Evolutionary conservation across 2,329 filamentous ascomycete species (phyloP).

Genomic region (Daldinia sp.): DNA sequence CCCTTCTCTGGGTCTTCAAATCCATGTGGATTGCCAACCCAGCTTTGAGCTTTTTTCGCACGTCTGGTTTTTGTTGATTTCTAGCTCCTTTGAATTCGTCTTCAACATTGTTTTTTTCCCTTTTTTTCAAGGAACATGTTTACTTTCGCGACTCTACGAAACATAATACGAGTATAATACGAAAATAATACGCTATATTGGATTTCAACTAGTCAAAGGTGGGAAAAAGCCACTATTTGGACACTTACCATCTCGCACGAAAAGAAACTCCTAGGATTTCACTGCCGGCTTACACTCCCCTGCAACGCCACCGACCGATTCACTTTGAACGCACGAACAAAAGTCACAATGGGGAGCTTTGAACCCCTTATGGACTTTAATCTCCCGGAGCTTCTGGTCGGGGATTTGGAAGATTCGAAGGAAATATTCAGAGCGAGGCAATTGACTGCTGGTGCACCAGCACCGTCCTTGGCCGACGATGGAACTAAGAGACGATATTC

Average conservation of each 20-base stretch:
- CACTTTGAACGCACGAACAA: constrained; percentile 25
- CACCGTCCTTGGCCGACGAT: constrained; percentile 47
- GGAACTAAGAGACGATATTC: constrained; percentile 41
- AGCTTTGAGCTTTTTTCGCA: constrained; percentile 21
- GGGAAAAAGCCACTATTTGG: constrained; percentile 12
- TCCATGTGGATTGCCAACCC: constrained; percentile 30
- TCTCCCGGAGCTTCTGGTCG: constrained; percentile 64
- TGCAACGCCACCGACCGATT: constrained; percentile 29
- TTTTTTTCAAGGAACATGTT: too few relatives aligned
- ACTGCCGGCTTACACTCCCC: constrained; percentile 15
- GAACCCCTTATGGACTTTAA: constrained; percentile 53
- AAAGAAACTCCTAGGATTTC: constrained; percentile 8
- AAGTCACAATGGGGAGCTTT: constrained; percentile 32
- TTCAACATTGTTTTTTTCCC: neutral
- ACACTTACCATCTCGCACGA: constrained; percentile 4
- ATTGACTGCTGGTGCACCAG: constrained; percentile 61
- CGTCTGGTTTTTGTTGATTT: constrained; percentile 22
- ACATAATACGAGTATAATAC: neutral
- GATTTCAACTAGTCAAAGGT: constrained; percentile 3
- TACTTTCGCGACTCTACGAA: constrained; percentile 14
- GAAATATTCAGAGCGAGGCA: constrained; percentile 59
- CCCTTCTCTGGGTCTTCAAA: constrained; percentile 29
- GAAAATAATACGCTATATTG: too few relatives aligned
- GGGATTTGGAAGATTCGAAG: constrained; percentile 60
- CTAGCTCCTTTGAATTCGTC: constrained; percentile 9